Evolutionary conservation across 2,329 filamentous ascomycete species (phyloP).

Genomic region (Beauveria varroae): DNA sequence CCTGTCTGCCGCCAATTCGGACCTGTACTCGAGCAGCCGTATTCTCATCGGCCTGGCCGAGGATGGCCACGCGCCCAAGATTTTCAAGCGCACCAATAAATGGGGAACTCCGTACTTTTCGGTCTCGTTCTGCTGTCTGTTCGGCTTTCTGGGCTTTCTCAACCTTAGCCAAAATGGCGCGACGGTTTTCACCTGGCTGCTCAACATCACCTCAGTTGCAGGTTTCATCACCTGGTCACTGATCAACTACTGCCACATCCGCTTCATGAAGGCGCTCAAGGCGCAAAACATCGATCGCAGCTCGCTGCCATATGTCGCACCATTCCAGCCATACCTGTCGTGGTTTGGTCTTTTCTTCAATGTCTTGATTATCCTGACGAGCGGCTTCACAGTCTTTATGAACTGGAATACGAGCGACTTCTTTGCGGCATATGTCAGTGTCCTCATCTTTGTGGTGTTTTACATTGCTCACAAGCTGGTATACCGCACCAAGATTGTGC

Average conservation of each 20-base stretch:
- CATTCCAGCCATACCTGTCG: constrained; percentile 56
- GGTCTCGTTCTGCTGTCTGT: constrained; percentile 43
- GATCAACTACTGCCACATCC: constrained; percentile 57
- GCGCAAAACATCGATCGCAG: constrained; percentile 50
- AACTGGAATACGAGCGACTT: constrained; percentile 53
- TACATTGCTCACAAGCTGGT: constrained; percentile 54
- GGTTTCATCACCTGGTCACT: constrained; percentile 65
- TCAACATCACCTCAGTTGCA: constrained; percentile 62
- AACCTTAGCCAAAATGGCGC: constrained; percentile 53
- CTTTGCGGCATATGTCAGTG: constrained; percentile 56
- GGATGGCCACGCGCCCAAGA: constrained; percentile 53
- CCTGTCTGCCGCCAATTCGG: constrained; percentile 70
- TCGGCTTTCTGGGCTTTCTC: constrained; percentile 60
- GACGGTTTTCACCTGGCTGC: constrained; percentile 63
- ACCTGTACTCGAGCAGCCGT: constrained; percentile 65
- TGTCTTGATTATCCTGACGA: constrained; percentile 56
- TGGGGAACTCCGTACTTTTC: constrained; percentile 56
- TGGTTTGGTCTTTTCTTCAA: constrained; percentile 61
- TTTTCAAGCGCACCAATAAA: constrained; percentile 52
- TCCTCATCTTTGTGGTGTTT: constrained; percentile 55
- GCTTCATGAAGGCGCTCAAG: constrained; percentile 54
- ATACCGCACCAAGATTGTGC: constrained; percentile 31
- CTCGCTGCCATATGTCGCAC: constrained; percentile 52
- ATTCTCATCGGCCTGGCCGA: constrained; percentile 60
- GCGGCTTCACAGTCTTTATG: constrained; percentile 63